Base-by-base conservation (phyloP, 1,139 yeast genomes). In the Candida sanyaensis region DNA sequence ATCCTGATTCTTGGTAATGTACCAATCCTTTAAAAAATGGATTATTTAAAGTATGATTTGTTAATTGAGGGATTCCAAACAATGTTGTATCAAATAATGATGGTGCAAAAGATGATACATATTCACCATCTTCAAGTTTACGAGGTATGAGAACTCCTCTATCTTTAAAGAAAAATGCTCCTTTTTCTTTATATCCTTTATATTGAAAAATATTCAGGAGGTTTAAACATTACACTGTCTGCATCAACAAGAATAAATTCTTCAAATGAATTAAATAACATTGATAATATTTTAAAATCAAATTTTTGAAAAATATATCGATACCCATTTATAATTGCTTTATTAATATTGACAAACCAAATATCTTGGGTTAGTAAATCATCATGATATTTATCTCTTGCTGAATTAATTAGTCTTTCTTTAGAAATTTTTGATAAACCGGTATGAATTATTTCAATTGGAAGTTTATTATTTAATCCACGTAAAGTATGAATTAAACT, bases 1-100 rank as follows among this genome's bases (percentile, higher is more conserved):
- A 57, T 0, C 85, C 84, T 57, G 81, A 73, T 55, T 81, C 85
- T 66, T 77, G 77, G 50, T 72, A 71, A 55, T 80, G 83, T 37
- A 65, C 61, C 30, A 63, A 50, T 0, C 69, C 69, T 36, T 54
- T 45, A 60, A 69, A 66, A 45, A 68, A 64, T 30, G 70, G 66
- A 8, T 66, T 59, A 2, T 62, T 53, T 50, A 71, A 55, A 3
- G 75, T 64, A 47, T 62, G 56, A 24, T 66, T 58, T 7, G 78
- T 62, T 26, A 71, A 55, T 49, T 65, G 67, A 4, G 71, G 69
- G 26, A 76, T 59, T 48, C 61, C 58, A 58, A 71, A 67, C 42
- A 64, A 50, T 5, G 56, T 44, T 21, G 66, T 57, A 54, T 78
- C 83, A 42, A 71, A 62, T 4, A 61, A 54, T 0, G 76, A 66